These are phyloP conservation scores for Colletotrichum lindemuthianum DNA, from an alignment of 2,329 filamentous ascomycete species.

Conservation along the genomic window DNA sequence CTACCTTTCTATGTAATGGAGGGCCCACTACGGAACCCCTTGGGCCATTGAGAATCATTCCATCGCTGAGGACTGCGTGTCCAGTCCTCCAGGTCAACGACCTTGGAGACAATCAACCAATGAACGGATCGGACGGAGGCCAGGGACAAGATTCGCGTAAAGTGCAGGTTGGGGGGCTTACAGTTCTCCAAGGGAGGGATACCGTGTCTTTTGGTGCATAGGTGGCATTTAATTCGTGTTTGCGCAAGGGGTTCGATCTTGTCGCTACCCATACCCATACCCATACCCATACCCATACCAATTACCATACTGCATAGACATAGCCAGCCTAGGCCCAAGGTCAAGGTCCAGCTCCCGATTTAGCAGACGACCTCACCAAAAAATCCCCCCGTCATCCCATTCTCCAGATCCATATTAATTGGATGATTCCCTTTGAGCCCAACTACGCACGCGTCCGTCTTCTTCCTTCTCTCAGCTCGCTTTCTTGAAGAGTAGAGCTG, in stretches of 20 bases:
- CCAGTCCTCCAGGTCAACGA: constrained; percentile 7
- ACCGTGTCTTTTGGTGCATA: constrained; percentile 36
- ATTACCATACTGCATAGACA: too few species aligned
- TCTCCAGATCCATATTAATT: constrained; percentile 35
- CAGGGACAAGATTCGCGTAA: constrained; percentile 27
- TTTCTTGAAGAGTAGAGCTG: constrained; percentile 23
- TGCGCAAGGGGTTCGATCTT: constrained; percentile 29
- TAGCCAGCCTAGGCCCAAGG: too few species aligned
- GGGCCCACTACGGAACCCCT: constrained; percentile 9
- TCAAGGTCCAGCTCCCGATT: constrained; percentile 24
- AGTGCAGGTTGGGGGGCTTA: constrained; percentile 19
- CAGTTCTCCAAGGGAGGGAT: constrained; percentile 28
- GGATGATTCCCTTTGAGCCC: constrained; percentile 32
- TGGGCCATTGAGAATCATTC: constrained; percentile 29
- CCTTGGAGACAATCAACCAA: constrained; percentile 1
- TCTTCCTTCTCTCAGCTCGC: too few species aligned
- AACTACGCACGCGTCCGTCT: background rate
- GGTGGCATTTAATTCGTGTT: constrained; percentile 35
- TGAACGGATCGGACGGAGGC: background rate
- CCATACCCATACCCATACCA: background rate
- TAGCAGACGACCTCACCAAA: constrained; percentile 30
- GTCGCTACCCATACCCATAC: background rate
- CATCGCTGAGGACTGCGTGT: constrained; percentile 25
- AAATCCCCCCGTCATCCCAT: constrained; percentile 28
- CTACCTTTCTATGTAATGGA: background rate